These are phyloP conservation scores for Coleophoma crateriformis DNA, from an alignment of 2,329 filamentous ascomycete species.

Conservation along the genomic window DNA sequence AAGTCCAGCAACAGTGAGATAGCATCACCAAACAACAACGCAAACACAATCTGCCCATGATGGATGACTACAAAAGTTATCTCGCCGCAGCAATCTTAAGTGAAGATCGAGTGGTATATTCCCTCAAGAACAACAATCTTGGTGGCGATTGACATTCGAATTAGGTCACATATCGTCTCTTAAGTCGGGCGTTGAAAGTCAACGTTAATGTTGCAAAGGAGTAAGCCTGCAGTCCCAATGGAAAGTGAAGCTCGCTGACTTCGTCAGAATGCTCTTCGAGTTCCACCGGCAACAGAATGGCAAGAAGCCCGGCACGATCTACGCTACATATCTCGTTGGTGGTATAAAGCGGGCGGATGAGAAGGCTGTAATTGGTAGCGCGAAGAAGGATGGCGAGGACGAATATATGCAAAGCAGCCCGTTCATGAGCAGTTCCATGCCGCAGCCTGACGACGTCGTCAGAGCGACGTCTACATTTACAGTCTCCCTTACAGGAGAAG, in stretches of 20 bases:
- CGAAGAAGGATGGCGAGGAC: slow-evolving; percentile 54
- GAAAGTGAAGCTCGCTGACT: slow-evolving; percentile 2
- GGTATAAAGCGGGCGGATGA: slow-evolving; percentile 50
- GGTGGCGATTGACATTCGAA: slow-evolving; percentile 2
- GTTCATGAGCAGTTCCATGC: slow-evolving; percentile 61
- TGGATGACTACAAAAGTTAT: slow-evolving; percentile 27
- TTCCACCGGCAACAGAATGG: slow-evolving; percentile 76
- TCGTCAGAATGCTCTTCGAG: slow-evolving; percentile 74
- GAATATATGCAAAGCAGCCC: slow-evolving; percentile 62
- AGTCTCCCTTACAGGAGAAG: slow-evolving; percentile 66
- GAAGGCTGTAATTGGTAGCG: slow-evolving; percentile 29
- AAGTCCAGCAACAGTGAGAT: not conserved
- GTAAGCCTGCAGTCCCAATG: slow-evolving; percentile 36
- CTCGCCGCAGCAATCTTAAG: slow-evolving; percentile 26
- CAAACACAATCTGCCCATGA: slow-evolving; percentile 8
- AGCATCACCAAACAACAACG: slow-evolving; percentile 1
- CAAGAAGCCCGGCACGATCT: slow-evolving; percentile 67
- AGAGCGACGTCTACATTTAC: slow-evolving; percentile 49
- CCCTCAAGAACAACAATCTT: not conserved
- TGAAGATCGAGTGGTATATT: slow-evolving; percentile 24
- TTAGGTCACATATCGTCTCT: slow-evolving; percentile 79
- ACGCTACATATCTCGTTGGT: slow-evolving; percentile 87
- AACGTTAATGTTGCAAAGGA: slow-evolving; percentile 87
- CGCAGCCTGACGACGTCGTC: slow-evolving; percentile 42
- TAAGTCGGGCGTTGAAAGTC: slow-evolving; percentile 78